phyloP scores from a whole-genome alignment of 371 early-diverging fungal genomes.

The Chytridium lagenaria region DNA sequence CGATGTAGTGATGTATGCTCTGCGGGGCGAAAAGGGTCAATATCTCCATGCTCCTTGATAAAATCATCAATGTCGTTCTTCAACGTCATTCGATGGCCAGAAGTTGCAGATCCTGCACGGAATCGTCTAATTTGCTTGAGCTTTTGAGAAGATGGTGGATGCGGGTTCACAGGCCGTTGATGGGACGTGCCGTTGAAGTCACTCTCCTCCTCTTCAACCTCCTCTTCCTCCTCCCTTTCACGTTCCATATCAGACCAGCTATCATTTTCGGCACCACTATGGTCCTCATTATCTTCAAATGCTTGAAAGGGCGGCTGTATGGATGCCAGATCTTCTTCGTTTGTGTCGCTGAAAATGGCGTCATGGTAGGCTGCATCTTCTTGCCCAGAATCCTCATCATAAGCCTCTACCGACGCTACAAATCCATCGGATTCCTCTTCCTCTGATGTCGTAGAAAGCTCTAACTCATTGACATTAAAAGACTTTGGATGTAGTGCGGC shows the following conservation, averaged over 20 bases:
- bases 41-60: background rate
- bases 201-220: background rate
- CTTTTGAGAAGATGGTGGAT: background rate
- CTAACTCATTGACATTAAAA: background rate
- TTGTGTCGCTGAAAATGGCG: too few relatives aligned
- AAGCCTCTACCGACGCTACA: background rate
- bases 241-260: background rate
- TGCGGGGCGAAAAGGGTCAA: background rate
- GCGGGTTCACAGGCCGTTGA: too few relatives aligned
- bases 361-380: background rate
- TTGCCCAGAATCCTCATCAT: background rate
- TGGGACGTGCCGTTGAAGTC: background rate
- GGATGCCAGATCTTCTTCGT: background rate
- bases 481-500: background rate
- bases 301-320: background rate
- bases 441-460: background rate
- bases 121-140: background rate
- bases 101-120: background rate
- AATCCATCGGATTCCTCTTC: slow-evolving; percentile 17
- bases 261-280: too few relatives aligned
- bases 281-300: too few relatives aligned
- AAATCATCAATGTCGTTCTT: background rate
- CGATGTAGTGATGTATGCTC: background rate
- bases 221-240: background rate
- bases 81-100: background rate